Evolutionary conservation across 140 eudicot genomes (phyloP), one percentile per base, ranked within the genome.

Genomic region (Cichorium intybus): DNA sequence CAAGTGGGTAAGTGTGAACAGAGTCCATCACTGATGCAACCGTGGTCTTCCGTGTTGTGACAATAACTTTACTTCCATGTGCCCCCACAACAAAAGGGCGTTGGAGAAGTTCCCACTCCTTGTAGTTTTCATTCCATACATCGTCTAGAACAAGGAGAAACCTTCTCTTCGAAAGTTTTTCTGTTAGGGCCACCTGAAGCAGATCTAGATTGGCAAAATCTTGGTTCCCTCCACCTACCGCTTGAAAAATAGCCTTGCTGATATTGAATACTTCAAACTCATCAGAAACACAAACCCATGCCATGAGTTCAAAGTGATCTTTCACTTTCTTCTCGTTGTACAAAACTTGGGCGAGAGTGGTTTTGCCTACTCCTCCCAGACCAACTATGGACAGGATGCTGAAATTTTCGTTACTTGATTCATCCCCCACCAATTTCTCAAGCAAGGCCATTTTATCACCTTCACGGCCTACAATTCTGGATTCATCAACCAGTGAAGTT

Each of bases 281-380:
- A 1, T 80, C 72, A 17, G 78, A 56, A 1, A 75, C 75, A 53
- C 60, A 75, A 26, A 53, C 75, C 85, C 85, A 80, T 1, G 49
- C 43, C 35, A 18, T 75, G 2, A 34, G 24, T 24, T 61, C 70
- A 72, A 80, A 80, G 24, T 29, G 64, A 1, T 24, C 15, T 11
- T 41, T 67, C 57, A 76, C 74, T 23, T 47, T 72, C 23, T 67
- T 51, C 6, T 68, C 69, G 7, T 76, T 75, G 43, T 71, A 71
- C 4, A 76, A 24, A 9, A 62, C 8, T 31, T 76, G 79, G 3
- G 85, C 81, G 17, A 80, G 85, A 2, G 81, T 69, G 29, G 83
- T 81, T 66, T 81, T 81, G 14, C 87, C 87, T 11, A 77, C 6
- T 1, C 87, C 87, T 16, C 81, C 84, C 51, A 78, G 9, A 6